Base-by-base conservation (phyloP, 2,329 filamentous ascomycete species). In the Fusarium brevicatenulatum region DNA sequence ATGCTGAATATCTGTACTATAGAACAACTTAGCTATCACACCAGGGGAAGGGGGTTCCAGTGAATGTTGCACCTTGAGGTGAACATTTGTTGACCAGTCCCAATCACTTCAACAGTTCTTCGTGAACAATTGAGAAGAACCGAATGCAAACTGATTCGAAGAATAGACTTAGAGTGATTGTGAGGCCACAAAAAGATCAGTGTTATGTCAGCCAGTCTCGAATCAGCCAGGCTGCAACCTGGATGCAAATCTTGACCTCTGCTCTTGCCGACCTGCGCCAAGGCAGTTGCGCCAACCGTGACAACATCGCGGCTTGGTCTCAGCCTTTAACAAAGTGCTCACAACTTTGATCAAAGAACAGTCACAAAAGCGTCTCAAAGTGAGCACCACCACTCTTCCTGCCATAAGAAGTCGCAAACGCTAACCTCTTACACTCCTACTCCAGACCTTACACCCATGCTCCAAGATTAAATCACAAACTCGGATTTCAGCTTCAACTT, bases 31-130 rank as follows among this genome's bases (percentile, higher is more conserved):
- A 37, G 23, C 1, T 28, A 16, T 10, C 19, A 11, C 9, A n/a
- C 8, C 19, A 21, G 13, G 25, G n/a, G 7, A 21, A 39, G 12
- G 32, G 12, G 34, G 34, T 13, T 18, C 30, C 10, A 21, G 16
- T 34, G 23, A 19, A 19, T 47, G 4, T 21, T 25, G 9, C 10
- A 21, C 18, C 11, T 4, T 10, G 32, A 25, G 4, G 18, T 12
- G 9, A 39, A 18, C 10, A 53, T 9, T 1, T 28, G 1, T 18
- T 5, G 12, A 9, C 2, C 1, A 0, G 2, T 9, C 4, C 5
- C 7, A 8, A 7, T 12, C 19, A 16, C 9, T 18, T 15, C 7
- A 53, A n/a, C 9, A 16, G 13, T 3, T 4, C 4, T 7, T 9
- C 3, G 2, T 37, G 16, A 28, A 37, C 18, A 7, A 36, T 5